Conservation (phyloP, 257 asterid genomes). For the Ophiorrhiza pumila region DNA sequence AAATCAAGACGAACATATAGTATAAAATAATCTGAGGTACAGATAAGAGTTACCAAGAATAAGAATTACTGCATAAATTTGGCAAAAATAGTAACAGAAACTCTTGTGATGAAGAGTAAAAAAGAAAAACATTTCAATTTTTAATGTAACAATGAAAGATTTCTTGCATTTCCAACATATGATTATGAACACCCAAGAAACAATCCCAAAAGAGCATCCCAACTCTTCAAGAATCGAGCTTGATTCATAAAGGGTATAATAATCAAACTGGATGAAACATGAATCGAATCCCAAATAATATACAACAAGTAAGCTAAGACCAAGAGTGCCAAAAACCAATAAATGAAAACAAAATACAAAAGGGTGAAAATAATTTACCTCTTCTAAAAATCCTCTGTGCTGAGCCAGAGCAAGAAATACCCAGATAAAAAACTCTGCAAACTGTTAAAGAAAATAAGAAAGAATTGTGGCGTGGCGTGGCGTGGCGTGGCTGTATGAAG, state of each 20-base stretch:
- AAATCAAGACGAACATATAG: neutral
- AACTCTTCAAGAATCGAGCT: neutral
- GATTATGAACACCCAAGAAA: neutral
- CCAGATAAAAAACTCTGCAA: neutral
- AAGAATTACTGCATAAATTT: neutral
- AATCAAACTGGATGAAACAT: neutral
- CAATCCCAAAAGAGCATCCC: neutral
- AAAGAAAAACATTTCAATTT: neutral
- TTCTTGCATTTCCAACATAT: neutral
- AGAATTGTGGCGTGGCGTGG: too few species aligned
- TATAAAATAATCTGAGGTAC: neutral
- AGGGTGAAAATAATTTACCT: conserved; percentile 3
- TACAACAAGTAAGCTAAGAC: neutral
- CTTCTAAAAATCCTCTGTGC: neutral
- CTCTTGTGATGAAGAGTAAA: neutral
- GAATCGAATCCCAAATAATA: neutral
- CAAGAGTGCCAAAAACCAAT: neutral
- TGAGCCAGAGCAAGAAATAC: neutral
- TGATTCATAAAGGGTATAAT: neutral
- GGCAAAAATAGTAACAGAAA: neutral
- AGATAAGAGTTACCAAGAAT: neutral
- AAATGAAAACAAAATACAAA: neutral
- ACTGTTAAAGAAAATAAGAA: neutral
- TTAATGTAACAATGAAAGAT: neutral
- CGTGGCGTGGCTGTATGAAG: neutral